Percentiles rank a stretch among this genome's conserved stretches.
Conservation (phyloP, 192 early-diverging fungal genomes). For the Backusella morwellensis region DNA sequence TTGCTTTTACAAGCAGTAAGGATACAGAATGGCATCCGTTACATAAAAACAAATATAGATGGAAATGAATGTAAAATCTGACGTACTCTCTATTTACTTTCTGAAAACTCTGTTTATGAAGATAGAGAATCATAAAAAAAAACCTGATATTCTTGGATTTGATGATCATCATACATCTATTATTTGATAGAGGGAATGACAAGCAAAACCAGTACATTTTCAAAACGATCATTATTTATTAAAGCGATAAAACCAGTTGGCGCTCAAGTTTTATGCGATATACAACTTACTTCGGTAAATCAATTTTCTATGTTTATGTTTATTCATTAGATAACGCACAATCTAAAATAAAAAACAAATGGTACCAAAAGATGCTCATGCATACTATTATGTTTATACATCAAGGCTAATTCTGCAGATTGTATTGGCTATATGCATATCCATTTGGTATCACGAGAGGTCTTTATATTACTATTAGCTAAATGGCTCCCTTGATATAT, state of each 20-base stretch:
- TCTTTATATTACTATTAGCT: background rate
- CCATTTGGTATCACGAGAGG: conserved; percentile 3
- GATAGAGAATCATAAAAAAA: no score
- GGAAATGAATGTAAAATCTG: no score
- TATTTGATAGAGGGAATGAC: no score
- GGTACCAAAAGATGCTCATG: background rate
- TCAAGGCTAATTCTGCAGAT: background rate
- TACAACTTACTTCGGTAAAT: no score
- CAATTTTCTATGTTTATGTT: background rate
- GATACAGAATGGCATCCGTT: no score
- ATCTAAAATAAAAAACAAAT: conserved; percentile 2
- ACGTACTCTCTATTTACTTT: no score
- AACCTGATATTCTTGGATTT: no score
- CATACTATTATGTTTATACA: background rate
- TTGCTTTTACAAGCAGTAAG: background rate
- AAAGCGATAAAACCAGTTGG: background rate
- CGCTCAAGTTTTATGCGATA: background rate
- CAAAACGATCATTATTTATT: no score
- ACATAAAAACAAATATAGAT: no score
- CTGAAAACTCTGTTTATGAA: no score
- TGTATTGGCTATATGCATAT: background rate
- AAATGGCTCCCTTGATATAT: background rate
- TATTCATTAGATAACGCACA: background rate
- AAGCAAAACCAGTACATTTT: no score
- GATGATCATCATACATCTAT: no score